Conservation (phyloP, 208 protist genomes). For the Trypanosomatidae sp. region DNA sequence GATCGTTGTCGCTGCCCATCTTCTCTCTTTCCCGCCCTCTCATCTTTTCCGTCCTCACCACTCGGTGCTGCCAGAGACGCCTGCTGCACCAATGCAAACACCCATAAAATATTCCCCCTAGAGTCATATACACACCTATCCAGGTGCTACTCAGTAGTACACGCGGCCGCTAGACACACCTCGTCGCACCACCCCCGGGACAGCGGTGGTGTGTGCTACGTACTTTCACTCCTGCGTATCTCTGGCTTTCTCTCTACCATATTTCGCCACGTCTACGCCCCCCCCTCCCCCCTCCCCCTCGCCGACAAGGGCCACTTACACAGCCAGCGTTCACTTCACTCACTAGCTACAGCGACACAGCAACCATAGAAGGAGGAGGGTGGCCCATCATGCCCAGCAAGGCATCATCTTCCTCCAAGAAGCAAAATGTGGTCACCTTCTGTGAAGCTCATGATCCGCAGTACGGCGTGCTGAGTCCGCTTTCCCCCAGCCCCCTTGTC, state of each 20-base stretch:
- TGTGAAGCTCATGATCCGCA: constrained; percentile 72
- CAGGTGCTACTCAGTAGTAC: not conserved
- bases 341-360: not conserved
- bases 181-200: not conserved
- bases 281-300: not conserved
- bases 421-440: constrained; percentile 57
- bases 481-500: constrained; percentile 78
- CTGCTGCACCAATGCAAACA: not conserved
- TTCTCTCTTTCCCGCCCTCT: not conserved
- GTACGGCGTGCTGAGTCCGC: constrained; percentile 77
- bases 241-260: not conserved
- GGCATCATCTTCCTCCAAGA: constrained; percentile 14
- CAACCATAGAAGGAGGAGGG: not conserved
- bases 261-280: no score
- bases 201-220: not conserved
- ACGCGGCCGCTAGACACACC: not conserved
- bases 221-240: not conserved
- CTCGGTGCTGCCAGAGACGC: not conserved
- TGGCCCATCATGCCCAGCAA: constrained; percentile 5
- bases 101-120: not conserved
- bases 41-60: constrained; percentile 2
- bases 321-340: not conserved
- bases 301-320: not conserved
- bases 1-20: no score
- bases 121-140: not conserved